Conservation (phyloP, 352 stramenopile species). For the Halophytophthora batemanensis region DNA sequence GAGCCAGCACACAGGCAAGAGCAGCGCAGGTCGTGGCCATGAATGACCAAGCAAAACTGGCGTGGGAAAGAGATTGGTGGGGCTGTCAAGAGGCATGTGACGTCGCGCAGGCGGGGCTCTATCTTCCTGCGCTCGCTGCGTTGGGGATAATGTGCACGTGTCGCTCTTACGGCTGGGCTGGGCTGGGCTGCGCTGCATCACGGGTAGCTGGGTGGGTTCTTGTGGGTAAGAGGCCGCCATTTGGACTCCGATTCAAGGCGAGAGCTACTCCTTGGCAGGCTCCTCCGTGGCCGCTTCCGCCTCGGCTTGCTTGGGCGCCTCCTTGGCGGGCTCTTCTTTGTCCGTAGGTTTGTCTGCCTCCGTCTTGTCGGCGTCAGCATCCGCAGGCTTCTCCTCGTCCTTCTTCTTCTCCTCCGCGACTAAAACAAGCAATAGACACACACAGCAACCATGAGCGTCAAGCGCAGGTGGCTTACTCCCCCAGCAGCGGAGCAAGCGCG, state of each 20-base stretch:
- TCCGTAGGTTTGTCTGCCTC: constrained; percentile 13
- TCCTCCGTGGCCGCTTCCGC: constrained; percentile 14
- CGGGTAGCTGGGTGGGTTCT: neutral
- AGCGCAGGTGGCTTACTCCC: no score
- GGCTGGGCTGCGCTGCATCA: no score
- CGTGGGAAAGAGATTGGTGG: no score
- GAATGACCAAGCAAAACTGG: neutral
- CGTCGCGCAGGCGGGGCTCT: no score
- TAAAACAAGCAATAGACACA: constrained; percentile 7
- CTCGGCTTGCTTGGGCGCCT: constrained; percentile 10
- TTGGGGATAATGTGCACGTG: no score
- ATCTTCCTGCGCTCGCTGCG: no score
- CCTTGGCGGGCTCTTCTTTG: constrained; percentile 23
- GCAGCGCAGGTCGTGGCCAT: constrained; percentile 10
- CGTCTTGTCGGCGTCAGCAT: constrained; percentile 1
- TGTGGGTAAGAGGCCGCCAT: neutral
- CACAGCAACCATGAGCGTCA: no score
- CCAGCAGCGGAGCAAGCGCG: neutral
- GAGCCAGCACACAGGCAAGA: neutral
- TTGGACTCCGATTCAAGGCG: neutral
- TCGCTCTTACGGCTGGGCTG: no score
- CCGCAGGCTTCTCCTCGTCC: constrained; percentile 2
- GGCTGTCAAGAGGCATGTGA: no score
- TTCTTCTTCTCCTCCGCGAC: constrained; percentile 20
- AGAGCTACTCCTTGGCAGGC: constrained; percentile 23